These are phyloP conservation scores for Allodekkera sacchari DNA, from an alignment of 805 yeast genomes.

Conservation along the genomic window DNA sequence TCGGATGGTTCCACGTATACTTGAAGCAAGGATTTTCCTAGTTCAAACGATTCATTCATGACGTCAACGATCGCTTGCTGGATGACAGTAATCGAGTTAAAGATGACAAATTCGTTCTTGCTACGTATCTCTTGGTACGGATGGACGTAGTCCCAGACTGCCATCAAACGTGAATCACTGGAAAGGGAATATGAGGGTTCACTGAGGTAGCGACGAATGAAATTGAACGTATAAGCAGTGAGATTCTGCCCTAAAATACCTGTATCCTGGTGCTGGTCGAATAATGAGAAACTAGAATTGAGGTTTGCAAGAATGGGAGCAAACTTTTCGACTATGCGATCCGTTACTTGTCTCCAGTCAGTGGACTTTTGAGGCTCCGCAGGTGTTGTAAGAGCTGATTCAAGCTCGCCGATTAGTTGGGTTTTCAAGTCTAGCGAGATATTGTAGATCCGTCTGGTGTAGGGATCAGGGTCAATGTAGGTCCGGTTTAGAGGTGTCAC, in stretches of 20 bases:
- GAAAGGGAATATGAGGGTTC: conserved; percentile 10
- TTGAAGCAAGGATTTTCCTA: conserved; percentile 21
- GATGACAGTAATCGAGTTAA: conserved; percentile 37
- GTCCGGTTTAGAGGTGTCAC: conserved; percentile 48
- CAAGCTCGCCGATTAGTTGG: conserved; percentile 29
- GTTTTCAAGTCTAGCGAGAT: conserved; percentile 26
- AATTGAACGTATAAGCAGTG: conserved; percentile 33
- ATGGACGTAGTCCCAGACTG: conserved; percentile 39
- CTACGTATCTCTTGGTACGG: conserved; percentile 32
- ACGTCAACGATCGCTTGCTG: conserved; percentile 28
- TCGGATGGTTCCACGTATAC: conserved; percentile 6
- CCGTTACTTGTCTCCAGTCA: conserved; percentile 49
- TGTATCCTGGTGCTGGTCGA: conserved; percentile 7
- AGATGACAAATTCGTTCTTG: conserved; percentile 38
- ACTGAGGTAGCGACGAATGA: conserved; percentile 36
- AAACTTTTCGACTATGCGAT: conserved; percentile 42
- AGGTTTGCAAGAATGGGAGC: conserved; percentile 38
- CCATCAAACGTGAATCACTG: conserved; percentile 19
- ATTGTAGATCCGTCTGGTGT: conserved; percentile 29
- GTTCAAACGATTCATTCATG: conserved; percentile 28
- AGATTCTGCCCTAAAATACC: conserved; percentile 23
- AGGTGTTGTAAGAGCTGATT: conserved; percentile 18
- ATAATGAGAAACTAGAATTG: conserved; percentile 28
- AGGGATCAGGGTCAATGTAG: conserved; percentile 40
- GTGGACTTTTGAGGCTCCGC: conserved; percentile 35